Base-by-base conservation (phyloP, 306 rosid species). In the Morella rubra region DNA sequence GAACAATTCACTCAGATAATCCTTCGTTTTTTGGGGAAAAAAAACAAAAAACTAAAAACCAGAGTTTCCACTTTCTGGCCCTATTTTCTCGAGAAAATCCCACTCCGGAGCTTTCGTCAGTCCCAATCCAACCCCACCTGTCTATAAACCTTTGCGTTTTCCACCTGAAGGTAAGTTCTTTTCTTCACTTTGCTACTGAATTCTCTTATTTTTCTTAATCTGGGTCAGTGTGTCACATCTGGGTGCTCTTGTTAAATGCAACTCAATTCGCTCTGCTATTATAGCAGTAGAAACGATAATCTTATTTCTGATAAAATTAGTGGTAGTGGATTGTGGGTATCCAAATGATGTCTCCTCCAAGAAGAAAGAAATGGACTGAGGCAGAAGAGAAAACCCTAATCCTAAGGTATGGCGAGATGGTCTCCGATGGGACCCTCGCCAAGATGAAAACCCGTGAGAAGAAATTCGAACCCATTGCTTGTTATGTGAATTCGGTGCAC, bases 311-410 rank as follows among this genome's bases (percentile, higher is more conserved):
- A 22, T 19, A 9, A 22, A 58, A 7, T 58, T 22, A 20, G 2
- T 22, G 60, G 41, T 5, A 44, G 10, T 41, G 71, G 74, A 74
- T 14, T 27, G 77, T 76, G 72, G 73, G 66, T 45, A 53, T 51
- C 83, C 55, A 71, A 69, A 87, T 87, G 91, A 89, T 95, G 92
- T 83, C 91, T 69, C 89, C 92, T 67, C 91, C 93, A 1, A 85
- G 97, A 79, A 85, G 98, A 82, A 95, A 95, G 92, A 95, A 95
- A 82, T 95, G 98, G 98, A 95, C 93, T 14, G 98, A 95, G 81
- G 92, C 91, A 14, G 97, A 95, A 78, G 98, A 95, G 85, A 90
- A 88, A 87, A 92, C 97, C 84, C 87, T 95, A 86, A 92, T 95
- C 54, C 91, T 87, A 79, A 92, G 88, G 74, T 95, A 95, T 64